A percentile compares a stretch with the other conserved stretches of the same genome.
Evolutionary conservation across 164 flowering plant species (phyloP).

Genomic region (Litsea cubeba): DNA sequence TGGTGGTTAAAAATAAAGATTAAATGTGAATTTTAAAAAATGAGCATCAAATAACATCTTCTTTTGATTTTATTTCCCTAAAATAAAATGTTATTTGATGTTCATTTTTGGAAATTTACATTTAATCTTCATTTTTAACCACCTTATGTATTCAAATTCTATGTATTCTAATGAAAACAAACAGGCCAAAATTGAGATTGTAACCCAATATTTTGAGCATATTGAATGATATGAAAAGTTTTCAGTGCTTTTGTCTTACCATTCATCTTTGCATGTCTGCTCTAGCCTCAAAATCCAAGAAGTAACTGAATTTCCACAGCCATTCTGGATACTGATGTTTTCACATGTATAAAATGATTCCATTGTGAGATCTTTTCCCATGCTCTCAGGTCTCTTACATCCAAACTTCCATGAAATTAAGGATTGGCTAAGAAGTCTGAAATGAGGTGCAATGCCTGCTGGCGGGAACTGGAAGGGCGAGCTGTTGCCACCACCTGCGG

Average conservation of each 20-base stretch:
- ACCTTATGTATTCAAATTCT: neutral
- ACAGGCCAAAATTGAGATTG: neutral
- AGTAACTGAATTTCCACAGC: conserved; percentile 36
- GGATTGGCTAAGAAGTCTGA: conserved; percentile 16
- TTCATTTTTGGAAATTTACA: neutral
- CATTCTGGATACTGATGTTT: conserved; percentile 49
- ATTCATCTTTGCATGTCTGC: conserved; percentile 18
- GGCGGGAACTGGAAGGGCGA: conserved; percentile 85
- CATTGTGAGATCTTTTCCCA: conserved; percentile 30
- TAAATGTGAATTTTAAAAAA: no score
- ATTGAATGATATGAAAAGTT: neutral
- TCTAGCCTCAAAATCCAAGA: conserved; percentile 29
- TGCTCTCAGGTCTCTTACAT: neutral
- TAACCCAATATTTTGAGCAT: neutral
- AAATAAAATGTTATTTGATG: neutral
- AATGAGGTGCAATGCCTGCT: conserved; percentile 94
- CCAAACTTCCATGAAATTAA: neutral
- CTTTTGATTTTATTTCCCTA: no score
- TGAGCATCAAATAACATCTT: no score
- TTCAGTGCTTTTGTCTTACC: neutral
- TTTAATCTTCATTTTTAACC: neutral
- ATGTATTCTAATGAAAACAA: no score
- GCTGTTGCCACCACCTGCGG: conserved; percentile 81
- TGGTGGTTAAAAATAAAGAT: no score
- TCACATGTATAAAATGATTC: conserved; percentile 64